phyloP scores from a whole-genome alignment of 2,329 filamentous ascomycete genomes.

The Clarireedia monteithiana region DNA sequence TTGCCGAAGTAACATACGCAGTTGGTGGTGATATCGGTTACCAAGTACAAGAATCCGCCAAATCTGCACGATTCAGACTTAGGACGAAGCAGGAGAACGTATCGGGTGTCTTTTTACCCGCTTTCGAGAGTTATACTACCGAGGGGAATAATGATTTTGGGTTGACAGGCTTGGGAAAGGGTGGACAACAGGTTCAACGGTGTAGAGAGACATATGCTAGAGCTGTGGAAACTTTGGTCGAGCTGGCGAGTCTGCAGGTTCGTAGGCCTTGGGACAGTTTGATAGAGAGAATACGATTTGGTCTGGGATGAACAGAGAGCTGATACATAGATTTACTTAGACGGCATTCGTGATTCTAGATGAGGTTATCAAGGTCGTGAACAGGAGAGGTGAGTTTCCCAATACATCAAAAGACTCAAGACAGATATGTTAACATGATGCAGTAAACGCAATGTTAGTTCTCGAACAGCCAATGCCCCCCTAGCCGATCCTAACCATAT shows the following conservation, averaged over 20 bases:
- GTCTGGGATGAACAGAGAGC: not conserved
- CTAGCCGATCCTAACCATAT: slow-evolving; percentile 12
- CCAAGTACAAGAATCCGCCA: slow-evolving; percentile 94
- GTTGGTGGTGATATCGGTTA: slow-evolving; percentile 94
- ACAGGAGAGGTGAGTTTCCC: slow-evolving; percentile 65
- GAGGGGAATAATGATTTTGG: slow-evolving; percentile 95
- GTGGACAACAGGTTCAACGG: slow-evolving; percentile 91
- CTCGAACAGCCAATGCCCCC: not conserved
- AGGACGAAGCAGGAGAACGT: slow-evolving; percentile 98
- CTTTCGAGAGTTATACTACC: slow-evolving; percentile 84
- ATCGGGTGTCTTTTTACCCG: slow-evolving; percentile 86
- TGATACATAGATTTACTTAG: slow-evolving; percentile 31
- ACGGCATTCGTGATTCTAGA: slow-evolving; percentile 97
- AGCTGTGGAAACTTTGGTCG: slow-evolving; percentile 91
- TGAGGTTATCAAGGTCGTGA: slow-evolving; percentile 98
- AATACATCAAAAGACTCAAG: not conserved
- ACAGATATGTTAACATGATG: slow-evolving; percentile 19
- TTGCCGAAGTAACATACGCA: slow-evolving; percentile 95
- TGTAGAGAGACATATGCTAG: slow-evolving; percentile 94
- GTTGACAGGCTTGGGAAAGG: slow-evolving; percentile 90
- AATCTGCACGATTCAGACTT: slow-evolving; percentile 85
- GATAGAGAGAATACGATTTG: not conserved
- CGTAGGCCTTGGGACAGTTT: slow-evolving; percentile 6
- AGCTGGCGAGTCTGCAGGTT: slow-evolving; percentile 84
- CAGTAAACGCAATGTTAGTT: slow-evolving; percentile 85